phyloP scores from a whole-genome alignment of 139 green algal genomes.

The Volvox africanus region DNA sequence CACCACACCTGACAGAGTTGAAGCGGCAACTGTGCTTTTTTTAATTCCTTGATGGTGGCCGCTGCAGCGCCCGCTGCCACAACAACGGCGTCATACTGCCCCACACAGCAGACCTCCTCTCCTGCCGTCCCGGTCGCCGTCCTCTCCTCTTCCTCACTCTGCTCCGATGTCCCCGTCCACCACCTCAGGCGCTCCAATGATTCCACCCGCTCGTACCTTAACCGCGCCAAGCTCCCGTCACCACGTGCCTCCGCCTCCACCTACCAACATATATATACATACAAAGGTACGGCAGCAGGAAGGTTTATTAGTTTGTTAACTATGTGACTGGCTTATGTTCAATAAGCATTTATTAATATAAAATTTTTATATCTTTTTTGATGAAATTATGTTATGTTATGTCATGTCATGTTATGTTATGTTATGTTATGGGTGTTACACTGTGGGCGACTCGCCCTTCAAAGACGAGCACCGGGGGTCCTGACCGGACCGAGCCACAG shows the following conservation, averaged over 20 bases:
- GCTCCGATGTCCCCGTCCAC: background rate
- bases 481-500: too few relatives aligned
- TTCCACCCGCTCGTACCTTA: constrained; percentile 50
- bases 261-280: too few relatives aligned
- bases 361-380: too few relatives aligned
- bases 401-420: too few relatives aligned
- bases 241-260: background rate
- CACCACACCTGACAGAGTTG: constrained; percentile 69
- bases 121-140: background rate
- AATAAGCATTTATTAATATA: too few relatives aligned
- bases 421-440: too few relatives aligned
- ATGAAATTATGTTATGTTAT: too few relatives aligned
- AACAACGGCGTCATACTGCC: constrained; percentile 68
- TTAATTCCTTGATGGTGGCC: constrained; percentile 65
- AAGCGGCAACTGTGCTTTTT: constrained; percentile 54
- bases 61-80: constrained; percentile 80
- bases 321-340: too few relatives aligned
- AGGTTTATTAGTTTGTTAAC: too few relatives aligned
- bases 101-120: background rate
- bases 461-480: too few relatives aligned
- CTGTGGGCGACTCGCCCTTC: too few relatives aligned
- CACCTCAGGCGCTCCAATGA: constrained; percentile 65
- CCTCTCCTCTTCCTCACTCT: background rate
- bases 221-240: constrained; percentile 30
- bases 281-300: too few relatives aligned